Evolutionary conservation across 768 basidiomycete species (phyloP).

Genomic region (Rhizopogon vesiculosus): DNA sequence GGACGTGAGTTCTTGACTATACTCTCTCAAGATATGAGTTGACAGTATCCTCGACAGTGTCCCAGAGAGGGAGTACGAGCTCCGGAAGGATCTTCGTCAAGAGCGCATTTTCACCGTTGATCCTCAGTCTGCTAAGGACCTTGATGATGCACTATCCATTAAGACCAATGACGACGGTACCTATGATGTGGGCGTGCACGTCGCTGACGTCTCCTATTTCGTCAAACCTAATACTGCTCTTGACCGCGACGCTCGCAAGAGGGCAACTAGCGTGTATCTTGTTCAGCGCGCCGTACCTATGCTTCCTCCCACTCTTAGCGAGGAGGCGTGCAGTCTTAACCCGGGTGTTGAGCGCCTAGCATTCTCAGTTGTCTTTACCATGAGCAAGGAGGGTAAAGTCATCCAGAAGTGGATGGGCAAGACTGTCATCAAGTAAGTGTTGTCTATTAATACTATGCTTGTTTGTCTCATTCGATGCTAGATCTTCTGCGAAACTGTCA

Average conservation of each 20-base stretch:
- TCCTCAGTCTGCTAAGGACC: conserved; percentile 81
- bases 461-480: conserved; percentile 24
- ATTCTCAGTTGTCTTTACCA: conserved; percentile 85
- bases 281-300: conserved; percentile 96
- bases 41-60: conserved; percentile 43
- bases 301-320: conserved; percentile 91
- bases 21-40: background rate
- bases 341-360: conserved; percentile 88
- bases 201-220: conserved; percentile 95
- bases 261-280: conserved; percentile 95
- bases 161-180: conserved; percentile 88
- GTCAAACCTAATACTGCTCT: conserved; percentile 94
- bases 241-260: conserved; percentile 95
- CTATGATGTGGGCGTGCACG: conserved; percentile 90
- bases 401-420: conserved; percentile 91
- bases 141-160: conserved; percentile 94
- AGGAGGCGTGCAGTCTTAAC: conserved; percentile 87
- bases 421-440: conserved; percentile 78
- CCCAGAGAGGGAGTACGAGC: conserved; percentile 83
- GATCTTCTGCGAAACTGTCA: conserved; percentile 82
- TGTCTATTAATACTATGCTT: background rate
- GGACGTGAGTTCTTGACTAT: conserved; percentile 55
- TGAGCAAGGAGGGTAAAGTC: conserved; percentile 77
- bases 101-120: conserved; percentile 94
- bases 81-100: conserved; percentile 81